Conservation (phyloP, 2,329 filamentous ascomycete species). For the Alternaria panax region DNA sequence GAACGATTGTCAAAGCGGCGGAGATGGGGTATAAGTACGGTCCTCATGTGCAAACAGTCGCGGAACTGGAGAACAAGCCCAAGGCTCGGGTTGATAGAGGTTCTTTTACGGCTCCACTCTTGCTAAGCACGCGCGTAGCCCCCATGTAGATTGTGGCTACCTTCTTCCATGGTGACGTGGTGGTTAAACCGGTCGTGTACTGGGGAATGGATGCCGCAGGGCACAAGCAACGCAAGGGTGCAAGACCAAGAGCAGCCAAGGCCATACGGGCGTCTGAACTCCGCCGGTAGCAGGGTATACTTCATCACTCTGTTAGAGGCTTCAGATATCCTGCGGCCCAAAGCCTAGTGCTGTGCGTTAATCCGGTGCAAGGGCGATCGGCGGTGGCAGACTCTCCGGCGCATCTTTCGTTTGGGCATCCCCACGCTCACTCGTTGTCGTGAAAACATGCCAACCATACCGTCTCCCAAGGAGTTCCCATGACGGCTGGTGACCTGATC, state of each 20-base stretch:
- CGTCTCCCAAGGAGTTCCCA: neutral
- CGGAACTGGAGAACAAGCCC: conserved; percentile 28
- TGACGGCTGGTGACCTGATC: conserved; percentile 2
- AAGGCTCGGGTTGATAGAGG: conserved; percentile 27
- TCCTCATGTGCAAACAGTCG: conserved; percentile 18
- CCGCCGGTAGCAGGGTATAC: conserved; percentile 37
- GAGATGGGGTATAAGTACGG: conserved; percentile 30
- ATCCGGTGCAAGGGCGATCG: conserved; percentile 26
- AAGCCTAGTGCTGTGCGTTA: conserved; percentile 24
- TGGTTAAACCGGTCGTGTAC: conserved; percentile 43
- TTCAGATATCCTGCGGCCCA: conserved; percentile 36
- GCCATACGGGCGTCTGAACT: conserved; percentile 37
- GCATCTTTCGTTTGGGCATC: conserved; percentile 24
- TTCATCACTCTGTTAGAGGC: conserved; percentile 30
- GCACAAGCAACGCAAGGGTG: conserved; percentile 50
- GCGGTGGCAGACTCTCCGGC: conserved; percentile 21
- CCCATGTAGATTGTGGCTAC: conserved; percentile 32
- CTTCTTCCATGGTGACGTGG: conserved; percentile 44
- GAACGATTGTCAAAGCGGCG: conserved; percentile 19
- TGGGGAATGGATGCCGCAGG: conserved; percentile 36
- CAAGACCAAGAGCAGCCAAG: conserved; percentile 46
- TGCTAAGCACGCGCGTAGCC: conserved; percentile 39
- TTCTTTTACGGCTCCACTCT: conserved; percentile 28
- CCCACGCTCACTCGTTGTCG: conserved; percentile 16
- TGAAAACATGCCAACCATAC: conserved; percentile 10